These are phyloP conservation scores for Simmondsia chinensis DNA, from an alignment of 148 eudicot species.

Conservation along the genomic window DNA sequence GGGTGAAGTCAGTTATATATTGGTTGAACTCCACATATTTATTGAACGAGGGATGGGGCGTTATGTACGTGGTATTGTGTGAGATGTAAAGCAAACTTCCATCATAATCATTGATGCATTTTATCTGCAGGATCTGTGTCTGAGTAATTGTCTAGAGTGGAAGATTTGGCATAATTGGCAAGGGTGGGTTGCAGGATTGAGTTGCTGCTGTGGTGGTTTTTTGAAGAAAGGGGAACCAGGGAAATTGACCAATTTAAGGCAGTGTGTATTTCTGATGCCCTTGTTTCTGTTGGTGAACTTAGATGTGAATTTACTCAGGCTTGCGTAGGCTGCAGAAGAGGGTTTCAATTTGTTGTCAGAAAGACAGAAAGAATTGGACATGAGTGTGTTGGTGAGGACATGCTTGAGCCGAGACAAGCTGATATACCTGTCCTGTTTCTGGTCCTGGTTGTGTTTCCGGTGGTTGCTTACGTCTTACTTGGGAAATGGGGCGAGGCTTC, in stretches of 20 bases:
- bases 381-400: conserved; percentile 81
- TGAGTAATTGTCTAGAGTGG: not conserved
- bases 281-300: not conserved
- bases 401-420: conserved; percentile 93
- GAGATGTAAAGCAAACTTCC: no score
- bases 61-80: no score
- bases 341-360: conserved; percentile 9
- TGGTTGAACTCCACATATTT: no score
- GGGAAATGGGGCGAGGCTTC: conserved; percentile 88
- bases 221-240: not conserved
- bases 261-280: not conserved
- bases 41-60: no score
- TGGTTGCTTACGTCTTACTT: conserved; percentile 62
- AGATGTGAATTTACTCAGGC: conserved; percentile 8
- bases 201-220: no score
- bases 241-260: not conserved
- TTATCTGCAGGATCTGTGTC: not conserved
- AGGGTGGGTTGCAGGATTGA: no score
- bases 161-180: not conserved
- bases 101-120: no score
- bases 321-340: conserved; percentile 19
- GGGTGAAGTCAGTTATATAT: no score
- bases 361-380: conserved; percentile 37
- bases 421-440: conserved; percentile 70
- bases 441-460: conserved; percentile 78